Evolutionary conservation across 202 grass and related monocot species (phyloP).

Genomic region (Elaeis oleifera): DNA sequence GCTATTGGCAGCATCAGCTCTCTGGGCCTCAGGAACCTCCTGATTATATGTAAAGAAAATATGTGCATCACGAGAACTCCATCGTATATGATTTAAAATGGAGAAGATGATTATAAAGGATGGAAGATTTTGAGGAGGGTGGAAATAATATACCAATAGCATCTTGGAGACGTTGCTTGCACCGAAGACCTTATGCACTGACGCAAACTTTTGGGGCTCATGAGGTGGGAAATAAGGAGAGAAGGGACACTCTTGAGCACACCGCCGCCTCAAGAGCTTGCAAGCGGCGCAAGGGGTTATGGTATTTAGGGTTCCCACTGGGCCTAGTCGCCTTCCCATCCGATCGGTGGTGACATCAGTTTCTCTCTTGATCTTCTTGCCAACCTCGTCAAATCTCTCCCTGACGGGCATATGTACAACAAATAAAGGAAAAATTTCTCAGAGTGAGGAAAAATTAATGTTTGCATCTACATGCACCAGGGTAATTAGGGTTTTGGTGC

Average conservation of each 20-base stretch:
- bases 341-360: conserved; percentile 6
- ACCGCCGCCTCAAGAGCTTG: conserved; percentile 88
- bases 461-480: conserved; percentile 17
- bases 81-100: too few relatives aligned
- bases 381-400: conserved; percentile 64
- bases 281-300: conserved; percentile 83
- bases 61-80: too few relatives aligned
- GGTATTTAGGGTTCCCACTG: conserved; percentile 43
- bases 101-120: too few relatives aligned
- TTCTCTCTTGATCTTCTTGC: conserved; percentile 81
- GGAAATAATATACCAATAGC: conserved; percentile 41
- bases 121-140: not conserved
- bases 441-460: not conserved
- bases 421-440: not conserved
- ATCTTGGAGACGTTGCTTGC: conserved; percentile 98
- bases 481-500: not conserved
- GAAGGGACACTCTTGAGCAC: conserved; percentile 85
- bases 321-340: conserved; percentile 21
- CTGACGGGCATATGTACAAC: conserved; percentile 10
- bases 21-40: conserved; percentile 72
- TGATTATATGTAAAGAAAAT: conserved; percentile 7
- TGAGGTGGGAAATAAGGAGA: conserved; percentile 87
- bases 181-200: conserved; percentile 89
- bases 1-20: conserved; percentile 78
- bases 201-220: conserved; percentile 83